Conservation (phyloP, 2,329 filamentous ascomycete genomes). For the Aspergillus luchuensis region DNA sequence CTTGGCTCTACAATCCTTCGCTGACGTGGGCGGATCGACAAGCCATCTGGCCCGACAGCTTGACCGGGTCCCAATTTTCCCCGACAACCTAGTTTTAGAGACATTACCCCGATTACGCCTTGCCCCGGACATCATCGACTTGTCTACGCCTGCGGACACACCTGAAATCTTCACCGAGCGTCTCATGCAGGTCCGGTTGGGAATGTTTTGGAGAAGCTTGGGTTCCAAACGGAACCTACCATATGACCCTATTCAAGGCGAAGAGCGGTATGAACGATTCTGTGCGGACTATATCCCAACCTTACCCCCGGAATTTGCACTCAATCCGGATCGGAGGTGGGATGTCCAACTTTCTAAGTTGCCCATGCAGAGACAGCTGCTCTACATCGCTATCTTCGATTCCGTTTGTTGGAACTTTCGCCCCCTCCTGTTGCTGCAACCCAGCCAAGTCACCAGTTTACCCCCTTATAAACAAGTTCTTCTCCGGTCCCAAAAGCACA, state of each 20-base stretch:
- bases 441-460: neutral
- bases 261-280: conserved; percentile 12
- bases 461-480: conserved; percentile 7
- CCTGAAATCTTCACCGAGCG: conserved; percentile 11
- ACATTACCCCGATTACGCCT: conserved; percentile 5
- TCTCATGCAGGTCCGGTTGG: conserved; percentile 12
- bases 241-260: conserved; percentile 6
- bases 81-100: neutral
- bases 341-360: conserved; percentile 4
- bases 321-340: conserved; percentile 4
- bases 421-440: conserved; percentile 2
- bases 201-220: conserved; percentile 6
- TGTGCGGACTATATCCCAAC: conserved; percentile 8
- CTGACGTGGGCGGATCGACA: neutral
- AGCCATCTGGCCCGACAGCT: conserved; percentile 8
- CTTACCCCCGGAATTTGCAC: neutral
- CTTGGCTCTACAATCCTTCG: too few species aligned
- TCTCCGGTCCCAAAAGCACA: neutral
- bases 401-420: conserved; percentile 12
- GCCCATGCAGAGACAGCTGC: conserved; percentile 9
- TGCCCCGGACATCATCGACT: neutral
- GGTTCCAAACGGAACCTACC: neutral
- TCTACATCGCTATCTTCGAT: conserved; percentile 12
- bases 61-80: conserved; percentile 7
- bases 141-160: neutral